phyloP scores from a whole-genome alignment of 1,284 basidiomycete genomes.

The Apiotrichum sp. region DNA sequence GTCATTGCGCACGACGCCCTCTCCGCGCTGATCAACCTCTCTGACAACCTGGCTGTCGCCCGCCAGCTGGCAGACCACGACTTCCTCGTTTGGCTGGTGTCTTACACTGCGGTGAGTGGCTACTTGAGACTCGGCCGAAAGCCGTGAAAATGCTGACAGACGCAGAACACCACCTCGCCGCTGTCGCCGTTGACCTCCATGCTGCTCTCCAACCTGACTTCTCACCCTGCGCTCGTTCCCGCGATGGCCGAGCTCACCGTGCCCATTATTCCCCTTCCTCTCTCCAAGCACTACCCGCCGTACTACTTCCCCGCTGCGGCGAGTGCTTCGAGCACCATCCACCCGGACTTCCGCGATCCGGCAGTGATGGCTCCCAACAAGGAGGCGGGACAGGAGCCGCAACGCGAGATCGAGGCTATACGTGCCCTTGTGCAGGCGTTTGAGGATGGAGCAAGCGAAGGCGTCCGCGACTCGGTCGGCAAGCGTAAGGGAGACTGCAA shows the following conservation, averaged over 20 bases:
- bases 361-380: constrained; percentile 55
- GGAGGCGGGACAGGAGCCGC: constrained; percentile 54
- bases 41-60: constrained; percentile 70
- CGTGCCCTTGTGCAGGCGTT: constrained; percentile 81
- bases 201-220: constrained; percentile 91
- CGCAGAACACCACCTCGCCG: constrained; percentile 73
- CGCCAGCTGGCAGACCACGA: constrained; percentile 63
- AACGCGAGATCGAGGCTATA: constrained; percentile 58
- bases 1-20: constrained; percentile 93
- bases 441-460: constrained; percentile 61
- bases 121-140: not conserved
- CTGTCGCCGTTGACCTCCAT: constrained; percentile 92
- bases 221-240: constrained; percentile 64
- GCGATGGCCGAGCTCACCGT: constrained; percentile 64
- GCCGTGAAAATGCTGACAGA: constrained; percentile 6
- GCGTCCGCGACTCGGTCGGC: constrained; percentile 49
- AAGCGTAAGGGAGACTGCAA: constrained; percentile 68
- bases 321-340: constrained; percentile 59
- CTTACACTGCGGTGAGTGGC: constrained; percentile 76
- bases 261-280: constrained; percentile 53
- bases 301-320: constrained; percentile 69
- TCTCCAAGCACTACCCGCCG: constrained; percentile 49
- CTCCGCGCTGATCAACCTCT: constrained; percentile 87
- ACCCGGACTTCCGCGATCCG: constrained; percentile 43
- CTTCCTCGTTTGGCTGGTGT: constrained; percentile 78